Base-by-base conservation (phyloP, 1,139 yeast species). In the Taphrina wiesneri region DNA sequence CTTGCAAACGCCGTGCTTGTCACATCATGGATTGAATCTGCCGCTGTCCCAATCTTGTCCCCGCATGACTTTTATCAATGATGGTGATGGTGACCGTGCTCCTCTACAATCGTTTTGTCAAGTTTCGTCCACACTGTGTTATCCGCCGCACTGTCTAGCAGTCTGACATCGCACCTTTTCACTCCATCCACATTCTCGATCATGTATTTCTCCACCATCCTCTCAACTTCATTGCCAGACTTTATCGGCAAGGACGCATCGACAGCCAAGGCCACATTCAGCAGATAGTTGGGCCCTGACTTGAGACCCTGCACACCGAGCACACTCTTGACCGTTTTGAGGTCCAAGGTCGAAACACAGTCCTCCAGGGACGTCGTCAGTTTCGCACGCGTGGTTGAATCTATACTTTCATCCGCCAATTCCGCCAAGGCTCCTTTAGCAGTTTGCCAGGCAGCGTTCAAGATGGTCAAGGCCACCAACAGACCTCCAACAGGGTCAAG, bases 401-500 rank as follows among this genome's bases (percentile, higher is more conserved):
- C 67, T 25, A 66, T 65, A 11, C 71, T 71, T 45, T 81, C 81
- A 73, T 91, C 99, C 30, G 90, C 82, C 66, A 93, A 79, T 74
- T 93, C 98, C 68, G 82, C 80, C 72, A 87, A 82, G 0, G 98
- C 85, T 41, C 82, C 81, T 69, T 80, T 80, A 72, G 88, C 84
- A 43, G 96, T 90, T 9, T 83, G 83, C 78, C 85, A 83, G 26
- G 98, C 98, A 3, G 97, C 97, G 70, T 83, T 86, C 69, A 91
- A 85, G 69, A 93, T 88, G 71, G 93, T 80, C 1, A 82, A 80
- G 0, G 97, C 90, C 6, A 93, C 98, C 6, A 90, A 75, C 32
- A 92, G 76, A 0, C 98, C 99, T 68, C 98, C 99, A 64, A 90
- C 82, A 1, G 97, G 86, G 75, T 93, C 99, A 66, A 93, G 79